Conservation (phyloP, 768 basidiomycete genomes). For the Podaxis carcinomalis region DNA sequence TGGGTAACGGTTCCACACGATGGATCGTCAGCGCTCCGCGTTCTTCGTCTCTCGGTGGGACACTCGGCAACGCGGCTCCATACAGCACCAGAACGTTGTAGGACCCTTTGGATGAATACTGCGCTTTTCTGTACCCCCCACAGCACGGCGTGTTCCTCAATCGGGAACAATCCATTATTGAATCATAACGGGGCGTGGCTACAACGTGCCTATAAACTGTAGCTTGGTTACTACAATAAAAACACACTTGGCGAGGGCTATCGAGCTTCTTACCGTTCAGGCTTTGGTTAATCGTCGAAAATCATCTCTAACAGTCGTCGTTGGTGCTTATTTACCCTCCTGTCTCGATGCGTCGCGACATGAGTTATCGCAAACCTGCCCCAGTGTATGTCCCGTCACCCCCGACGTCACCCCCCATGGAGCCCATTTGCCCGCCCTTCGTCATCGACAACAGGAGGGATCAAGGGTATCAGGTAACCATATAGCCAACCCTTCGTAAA, state of each 20-base stretch:
- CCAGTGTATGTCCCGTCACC: conserved; percentile 66
- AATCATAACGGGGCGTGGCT: conserved; percentile 9
- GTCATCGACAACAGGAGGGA: conserved; percentile 10
- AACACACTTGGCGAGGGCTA: not conserved
- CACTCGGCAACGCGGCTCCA: conserved; percentile 3
- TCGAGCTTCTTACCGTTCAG: not conserved
- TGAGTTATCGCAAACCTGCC: conserved; percentile 71
- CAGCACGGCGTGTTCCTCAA: conserved; percentile 11
- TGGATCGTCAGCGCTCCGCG: conserved; percentile 6
- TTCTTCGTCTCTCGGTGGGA: not conserved
- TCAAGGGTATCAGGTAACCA: conserved; percentile 10
- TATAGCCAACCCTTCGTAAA: not conserved
- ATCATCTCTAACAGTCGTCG: conserved; percentile 7
- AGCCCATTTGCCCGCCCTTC: conserved; percentile 10
- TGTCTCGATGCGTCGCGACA: conserved; percentile 31
- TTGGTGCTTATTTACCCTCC: not conserved
- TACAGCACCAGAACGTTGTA: conserved; percentile 5
- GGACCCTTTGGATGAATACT: conserved; percentile 8
- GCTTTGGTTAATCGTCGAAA: conserved; percentile 1
- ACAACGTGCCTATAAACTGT: conserved; percentile 7
- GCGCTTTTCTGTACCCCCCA: conserved; percentile 6
- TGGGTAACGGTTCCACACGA: not conserved
- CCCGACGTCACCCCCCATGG: conserved; percentile 35
- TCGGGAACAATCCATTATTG: conserved; percentile 3
- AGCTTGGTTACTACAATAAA: conserved; percentile 10